phyloP scores from a whole-genome alignment of 2,329 filamentous ascomycete genomes.

The Podosphaera fusca region DNA sequence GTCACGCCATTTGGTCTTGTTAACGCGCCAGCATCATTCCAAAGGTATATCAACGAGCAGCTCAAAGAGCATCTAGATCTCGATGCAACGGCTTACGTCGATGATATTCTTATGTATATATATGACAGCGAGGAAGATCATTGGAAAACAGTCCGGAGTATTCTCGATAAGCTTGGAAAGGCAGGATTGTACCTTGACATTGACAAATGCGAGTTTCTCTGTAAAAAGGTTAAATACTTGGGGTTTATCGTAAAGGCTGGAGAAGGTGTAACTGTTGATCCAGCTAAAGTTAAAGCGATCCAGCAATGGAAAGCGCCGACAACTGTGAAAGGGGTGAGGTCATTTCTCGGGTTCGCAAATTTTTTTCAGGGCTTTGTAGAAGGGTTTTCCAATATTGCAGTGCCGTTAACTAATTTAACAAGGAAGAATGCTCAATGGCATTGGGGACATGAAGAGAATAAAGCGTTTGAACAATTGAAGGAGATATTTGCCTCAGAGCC shows the following conservation, averaged over 20 bases:
- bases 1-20: no score
- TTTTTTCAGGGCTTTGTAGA: not conserved
- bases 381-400: not conserved
- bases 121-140: not conserved
- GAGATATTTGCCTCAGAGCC: not conserved
- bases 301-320: no score
- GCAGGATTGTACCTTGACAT: not conserved
- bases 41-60: no score
- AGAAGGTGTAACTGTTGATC: not conserved
- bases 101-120: no score
- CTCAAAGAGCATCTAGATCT: no score
- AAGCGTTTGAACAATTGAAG: not conserved
- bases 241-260: not conserved
- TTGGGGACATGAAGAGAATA: not conserved
- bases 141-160: not conserved
- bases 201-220: not conserved
- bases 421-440: not conserved
- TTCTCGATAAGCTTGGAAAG: no score
- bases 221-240: not conserved
- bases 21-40: no score
- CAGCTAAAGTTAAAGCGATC: no score
- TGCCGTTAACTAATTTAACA: not conserved
- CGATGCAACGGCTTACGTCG: no score
- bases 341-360: no score
- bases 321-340: no score